These are phyloP conservation scores for Rhododendron kiyosumense DNA, from an alignment of 148 eudicot species.

Conservation along the genomic window DNA sequence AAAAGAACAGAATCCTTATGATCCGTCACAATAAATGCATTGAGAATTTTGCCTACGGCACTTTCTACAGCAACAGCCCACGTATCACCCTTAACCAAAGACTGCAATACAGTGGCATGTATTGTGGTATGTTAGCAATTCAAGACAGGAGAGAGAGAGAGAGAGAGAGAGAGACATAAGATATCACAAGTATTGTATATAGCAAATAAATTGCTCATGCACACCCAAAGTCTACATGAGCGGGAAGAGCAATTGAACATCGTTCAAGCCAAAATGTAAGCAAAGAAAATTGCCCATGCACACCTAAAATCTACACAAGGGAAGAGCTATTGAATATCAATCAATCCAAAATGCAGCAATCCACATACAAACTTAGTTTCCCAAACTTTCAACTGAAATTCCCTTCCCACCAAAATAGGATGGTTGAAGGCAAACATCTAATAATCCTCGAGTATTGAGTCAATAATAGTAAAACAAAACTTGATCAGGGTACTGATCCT, in stretches of 20 bases:
- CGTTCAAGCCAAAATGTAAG: background rate
- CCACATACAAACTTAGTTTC: background rate
- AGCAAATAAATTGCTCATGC: background rate
- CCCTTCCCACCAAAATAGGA: background rate
- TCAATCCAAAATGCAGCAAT: background rate
- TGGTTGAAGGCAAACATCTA: background rate
- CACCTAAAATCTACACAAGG: background rate
- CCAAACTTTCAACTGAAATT: background rate
- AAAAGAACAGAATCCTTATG: conserved; percentile 65
- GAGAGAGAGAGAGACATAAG: background rate
- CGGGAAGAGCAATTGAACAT: background rate
- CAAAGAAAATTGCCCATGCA: background rate
- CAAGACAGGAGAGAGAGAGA: background rate
- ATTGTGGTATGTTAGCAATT: background rate
- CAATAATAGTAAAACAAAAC: background rate
- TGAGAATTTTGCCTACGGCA: conserved; percentile 73
- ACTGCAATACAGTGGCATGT: conserved; percentile 35
- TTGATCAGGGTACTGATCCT: background rate
- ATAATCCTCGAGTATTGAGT: background rate
- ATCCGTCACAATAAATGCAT: conserved; percentile 90
- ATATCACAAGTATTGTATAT: background rate
- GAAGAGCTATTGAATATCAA: background rate
- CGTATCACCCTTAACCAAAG: conserved; percentile 56
- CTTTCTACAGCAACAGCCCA: conserved; percentile 87
- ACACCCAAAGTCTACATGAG: background rate